Conservation (phyloP, 192 early-diverging fungal genomes). For the Podila epigama region DNA sequence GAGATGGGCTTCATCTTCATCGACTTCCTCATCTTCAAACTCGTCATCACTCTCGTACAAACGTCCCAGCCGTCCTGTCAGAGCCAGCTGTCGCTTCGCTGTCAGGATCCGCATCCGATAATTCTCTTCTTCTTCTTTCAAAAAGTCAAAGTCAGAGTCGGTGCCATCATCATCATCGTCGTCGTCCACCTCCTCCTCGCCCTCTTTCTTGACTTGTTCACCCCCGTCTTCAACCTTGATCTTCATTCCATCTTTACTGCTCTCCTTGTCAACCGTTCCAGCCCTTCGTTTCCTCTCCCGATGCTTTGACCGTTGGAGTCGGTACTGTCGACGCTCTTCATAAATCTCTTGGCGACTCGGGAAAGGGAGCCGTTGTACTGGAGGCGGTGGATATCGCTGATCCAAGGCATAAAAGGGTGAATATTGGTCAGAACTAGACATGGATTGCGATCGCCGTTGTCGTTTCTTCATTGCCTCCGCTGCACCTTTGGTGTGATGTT, state of each 20-base stretch:
- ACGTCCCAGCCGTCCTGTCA: background rate
- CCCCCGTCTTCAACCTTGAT: too few species aligned
- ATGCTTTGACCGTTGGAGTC: background rate
- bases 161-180: slow-evolving; percentile 29
- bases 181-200: slow-evolving; percentile 24
- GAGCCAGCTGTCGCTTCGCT: slow-evolving; percentile 1
- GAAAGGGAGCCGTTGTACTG: background rate
- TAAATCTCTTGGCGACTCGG: background rate
- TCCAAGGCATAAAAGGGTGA: too few species aligned
- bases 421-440: background rate
- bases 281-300: slow-evolving; percentile 15
- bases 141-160: slow-evolving; percentile 42
- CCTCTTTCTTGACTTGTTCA: too few species aligned
- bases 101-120: slow-evolving; percentile 28
- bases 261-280: too few species aligned
- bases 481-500: too few species aligned
- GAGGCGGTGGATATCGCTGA: background rate
- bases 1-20: background rate
- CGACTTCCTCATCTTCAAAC: slow-evolving; percentile 1
- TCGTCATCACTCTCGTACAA: background rate
- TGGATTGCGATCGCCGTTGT: background rate
- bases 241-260: too few species aligned
- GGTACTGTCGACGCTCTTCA: slow-evolving; percentile 8
- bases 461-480: slow-evolving; percentile 23
- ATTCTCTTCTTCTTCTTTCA: slow-evolving; percentile 38